phyloP scores from a whole-genome alignment of 768 basidiomycete species.

The Trametes elegans region DNA sequence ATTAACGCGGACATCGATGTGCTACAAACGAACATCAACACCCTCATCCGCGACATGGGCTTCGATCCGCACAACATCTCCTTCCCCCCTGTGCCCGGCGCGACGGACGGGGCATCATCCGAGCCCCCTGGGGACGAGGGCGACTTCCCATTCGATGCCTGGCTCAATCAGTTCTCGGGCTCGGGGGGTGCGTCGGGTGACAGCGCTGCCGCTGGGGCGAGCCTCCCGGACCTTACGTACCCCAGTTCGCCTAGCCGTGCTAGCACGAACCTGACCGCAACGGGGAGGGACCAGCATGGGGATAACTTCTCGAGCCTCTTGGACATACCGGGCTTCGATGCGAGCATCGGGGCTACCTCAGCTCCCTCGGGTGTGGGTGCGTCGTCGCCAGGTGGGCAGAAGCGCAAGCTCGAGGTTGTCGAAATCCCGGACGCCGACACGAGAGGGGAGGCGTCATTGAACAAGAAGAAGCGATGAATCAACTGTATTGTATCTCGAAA shows the following conservation, averaged over 20 bases:
- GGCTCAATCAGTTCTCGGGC: constrained; percentile 5
- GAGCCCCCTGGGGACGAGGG: too few relatives aligned
- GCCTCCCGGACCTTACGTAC: not conserved
- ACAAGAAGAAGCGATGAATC: constrained; percentile 25
- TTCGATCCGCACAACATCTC: constrained; percentile 45
- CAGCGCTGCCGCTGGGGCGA: not conserved
- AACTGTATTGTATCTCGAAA: not conserved
- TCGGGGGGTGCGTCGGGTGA: not conserved
- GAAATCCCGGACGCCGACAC: constrained; percentile 20
- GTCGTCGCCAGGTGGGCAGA: constrained; percentile 18
- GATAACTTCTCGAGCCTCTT: constrained; percentile 41
- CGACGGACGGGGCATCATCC: not conserved
- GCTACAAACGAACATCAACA: constrained; percentile 64
- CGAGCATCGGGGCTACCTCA: not conserved
- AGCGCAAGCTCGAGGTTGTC: constrained; percentile 32
- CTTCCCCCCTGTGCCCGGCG: constrained; percentile 1
- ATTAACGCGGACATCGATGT: constrained; percentile 73
- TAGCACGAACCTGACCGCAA: not conserved
- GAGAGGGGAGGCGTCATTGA: constrained; percentile 2
- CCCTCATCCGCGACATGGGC: constrained; percentile 69
- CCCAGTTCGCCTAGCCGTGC: constrained; percentile 22
- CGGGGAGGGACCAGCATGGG: constrained; percentile 28
- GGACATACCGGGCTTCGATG: constrained; percentile 32
- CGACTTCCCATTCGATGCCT: constrained; percentile 11
- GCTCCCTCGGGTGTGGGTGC: not conserved